phyloP scores from a whole-genome alignment of 306 rosid species.

The Quercus aquifolioides region DNA sequence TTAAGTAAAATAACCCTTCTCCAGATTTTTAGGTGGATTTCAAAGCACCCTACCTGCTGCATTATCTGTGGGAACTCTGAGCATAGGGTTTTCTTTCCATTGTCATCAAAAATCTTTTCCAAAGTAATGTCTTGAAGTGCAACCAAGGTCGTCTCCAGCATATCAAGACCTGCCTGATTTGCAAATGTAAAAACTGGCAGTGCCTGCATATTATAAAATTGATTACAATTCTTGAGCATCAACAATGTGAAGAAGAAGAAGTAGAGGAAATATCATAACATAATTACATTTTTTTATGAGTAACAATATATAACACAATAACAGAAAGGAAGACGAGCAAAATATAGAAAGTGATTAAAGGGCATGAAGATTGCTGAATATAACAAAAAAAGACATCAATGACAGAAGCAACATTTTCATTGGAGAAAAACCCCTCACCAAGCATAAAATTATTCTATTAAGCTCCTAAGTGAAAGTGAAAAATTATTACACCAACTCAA shows the following conservation, averaged over 20 bases:
- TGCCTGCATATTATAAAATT: constrained; percentile 49
- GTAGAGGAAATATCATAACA: background rate
- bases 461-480: too few relatives aligned
- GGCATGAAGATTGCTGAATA: background rate
- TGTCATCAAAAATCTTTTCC: constrained; percentile 89
- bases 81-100: constrained; percentile 80
- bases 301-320: background rate
- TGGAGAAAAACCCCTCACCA: too few relatives aligned
- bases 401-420: too few relatives aligned
- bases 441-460: too few relatives aligned
- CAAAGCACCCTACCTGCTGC: constrained; percentile 75
- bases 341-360: background rate
- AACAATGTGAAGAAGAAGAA: background rate
- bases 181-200: constrained; percentile 85
- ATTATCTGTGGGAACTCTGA: constrained; percentile 96
- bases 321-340: background rate
- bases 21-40: background rate
- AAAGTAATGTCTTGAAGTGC: constrained; percentile 94
- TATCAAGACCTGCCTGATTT: constrained; percentile 97
- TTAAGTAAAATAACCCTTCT: background rate
- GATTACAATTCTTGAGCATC: constrained; percentile 14
- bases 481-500: too few relatives aligned
- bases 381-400: too few relatives aligned
- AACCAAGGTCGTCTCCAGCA: constrained; percentile 94
- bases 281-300: background rate